phyloP scores from a whole-genome alignment of 805 yeast species.

The Candida ovalis region DNA sequence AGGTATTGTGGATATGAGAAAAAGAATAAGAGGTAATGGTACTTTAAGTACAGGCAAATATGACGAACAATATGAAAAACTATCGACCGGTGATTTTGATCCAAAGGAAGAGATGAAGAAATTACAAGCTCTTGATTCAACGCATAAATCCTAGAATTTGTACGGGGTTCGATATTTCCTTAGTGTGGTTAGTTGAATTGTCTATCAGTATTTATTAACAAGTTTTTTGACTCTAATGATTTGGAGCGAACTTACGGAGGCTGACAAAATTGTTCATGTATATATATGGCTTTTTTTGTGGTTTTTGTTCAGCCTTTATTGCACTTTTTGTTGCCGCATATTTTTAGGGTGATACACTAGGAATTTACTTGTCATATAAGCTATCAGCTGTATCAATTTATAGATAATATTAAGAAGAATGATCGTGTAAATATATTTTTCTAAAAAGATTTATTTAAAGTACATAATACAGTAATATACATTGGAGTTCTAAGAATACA shows the following conservation, averaged over 20 bases:
- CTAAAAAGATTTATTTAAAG: no score
- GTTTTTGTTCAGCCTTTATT: neutral
- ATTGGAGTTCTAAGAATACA: no score
- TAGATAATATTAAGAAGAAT: neutral
- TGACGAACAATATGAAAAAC: conserved; percentile 79
- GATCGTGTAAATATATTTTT: no score
- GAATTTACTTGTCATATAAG: neutral
- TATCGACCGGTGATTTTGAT: conserved; percentile 78
- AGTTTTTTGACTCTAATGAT: neutral
- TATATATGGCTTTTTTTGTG: neutral
- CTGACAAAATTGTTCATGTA: neutral
- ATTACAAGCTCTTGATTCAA: conserved; percentile 57
- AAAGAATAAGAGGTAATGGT: conserved; percentile 90
- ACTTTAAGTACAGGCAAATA: conserved; percentile 89
- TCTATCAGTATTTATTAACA: neutral
- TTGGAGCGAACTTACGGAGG: neutral
- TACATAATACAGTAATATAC: no score
- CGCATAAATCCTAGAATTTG: conserved; percentile 27
- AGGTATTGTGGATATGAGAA: conserved; percentile 88
- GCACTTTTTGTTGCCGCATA: neutral
- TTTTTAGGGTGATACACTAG: neutral
- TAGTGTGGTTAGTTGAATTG: neutral
- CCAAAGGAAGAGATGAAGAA: conserved; percentile 77
- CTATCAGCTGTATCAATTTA: neutral
- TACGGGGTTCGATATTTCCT: neutral